Conservation (phyloP, 805 yeast genomes). For the Saccharomycopsis malanga region DNA sequence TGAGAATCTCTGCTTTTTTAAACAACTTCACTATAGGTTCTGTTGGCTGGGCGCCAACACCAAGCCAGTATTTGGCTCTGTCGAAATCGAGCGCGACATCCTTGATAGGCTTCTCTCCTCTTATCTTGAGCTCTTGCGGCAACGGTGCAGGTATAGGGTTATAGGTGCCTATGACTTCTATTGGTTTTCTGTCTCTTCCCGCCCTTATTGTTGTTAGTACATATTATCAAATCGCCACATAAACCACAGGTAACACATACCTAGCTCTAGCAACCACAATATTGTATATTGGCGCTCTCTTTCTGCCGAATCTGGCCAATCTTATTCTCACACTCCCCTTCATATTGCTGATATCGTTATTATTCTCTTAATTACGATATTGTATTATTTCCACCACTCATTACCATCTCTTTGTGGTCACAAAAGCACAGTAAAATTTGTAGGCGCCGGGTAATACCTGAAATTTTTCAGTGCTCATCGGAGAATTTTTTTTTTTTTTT, state of each 20-base stretch:
- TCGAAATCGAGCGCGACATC: slow-evolving; percentile 80
- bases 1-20: slow-evolving; percentile 68
- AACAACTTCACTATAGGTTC: slow-evolving; percentile 71
- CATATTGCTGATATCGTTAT: no score
- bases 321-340: slow-evolving; percentile 80
- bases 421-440: no score
- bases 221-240: neutral
- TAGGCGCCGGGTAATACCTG: no score
- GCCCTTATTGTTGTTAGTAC: slow-evolving; percentile 27
- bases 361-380: no score
- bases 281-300: slow-evolving; percentile 80
- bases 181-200: slow-evolving; percentile 84
- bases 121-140: slow-evolving; percentile 41
- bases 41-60: slow-evolving; percentile 94
- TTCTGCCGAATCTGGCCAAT: slow-evolving; percentile 88
- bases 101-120: slow-evolving; percentile 58
- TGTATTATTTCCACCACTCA: no score
- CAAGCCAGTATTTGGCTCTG: slow-evolving; percentile 92
- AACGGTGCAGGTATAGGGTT: slow-evolving; percentile 74
- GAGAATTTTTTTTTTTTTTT: no score
- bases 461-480: no score
- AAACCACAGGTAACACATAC: neutral
- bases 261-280: slow-evolving; percentile 74
- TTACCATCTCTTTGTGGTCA: no score
- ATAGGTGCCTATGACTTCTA: slow-evolving; percentile 93